Evolutionary conservation across 352 stramenopile species (phyloP).

Genomic region (Phytophthora ohioensis): DNA sequence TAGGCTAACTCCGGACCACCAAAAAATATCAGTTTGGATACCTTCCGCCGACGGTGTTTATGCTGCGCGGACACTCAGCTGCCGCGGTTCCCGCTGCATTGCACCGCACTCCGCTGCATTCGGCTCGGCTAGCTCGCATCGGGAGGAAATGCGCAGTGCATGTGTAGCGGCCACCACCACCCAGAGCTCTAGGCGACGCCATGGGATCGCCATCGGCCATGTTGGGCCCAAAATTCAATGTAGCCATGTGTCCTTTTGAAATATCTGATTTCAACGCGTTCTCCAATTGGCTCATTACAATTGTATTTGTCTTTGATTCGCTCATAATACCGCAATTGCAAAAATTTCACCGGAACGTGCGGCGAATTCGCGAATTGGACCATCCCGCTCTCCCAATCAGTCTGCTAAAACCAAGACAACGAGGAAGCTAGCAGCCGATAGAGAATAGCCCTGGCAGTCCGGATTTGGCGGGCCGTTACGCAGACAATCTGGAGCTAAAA

Average conservation of each 20-base stretch:
- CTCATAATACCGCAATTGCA: not conserved
- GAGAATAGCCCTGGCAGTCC: constrained; percentile 20
- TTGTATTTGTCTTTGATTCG: not conserved
- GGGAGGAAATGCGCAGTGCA: not conserved
- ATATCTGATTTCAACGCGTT: not conserved
- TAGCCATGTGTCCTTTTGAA: constrained; percentile 9
- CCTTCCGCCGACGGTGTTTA: constrained; percentile 24
- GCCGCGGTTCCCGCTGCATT: constrained; percentile 16
- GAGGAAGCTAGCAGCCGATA: constrained; percentile 4
- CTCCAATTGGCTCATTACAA: constrained; percentile 1
- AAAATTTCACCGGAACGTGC: constrained; percentile 12
- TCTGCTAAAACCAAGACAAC: not conserved
- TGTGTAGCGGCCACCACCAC: not conserved
- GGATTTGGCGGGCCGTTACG: constrained; percentile 42
- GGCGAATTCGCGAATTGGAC: constrained; percentile 4
- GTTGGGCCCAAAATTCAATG: constrained; percentile 2
- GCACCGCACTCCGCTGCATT: not conserved
- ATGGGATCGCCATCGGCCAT: not conserved
- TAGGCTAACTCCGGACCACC: constrained; percentile 14
- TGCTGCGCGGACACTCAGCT: constrained; percentile 21
- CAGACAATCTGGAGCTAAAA: constrained; percentile 41
- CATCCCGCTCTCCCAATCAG: no score
- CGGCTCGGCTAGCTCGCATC: not conserved
- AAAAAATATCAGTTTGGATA: constrained; percentile 34
- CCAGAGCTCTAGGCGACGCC: not conserved